phyloP scores from a whole-genome alignment of 2,329 filamentous ascomycete genomes.

The Chaetothyriales sp. region DNA sequence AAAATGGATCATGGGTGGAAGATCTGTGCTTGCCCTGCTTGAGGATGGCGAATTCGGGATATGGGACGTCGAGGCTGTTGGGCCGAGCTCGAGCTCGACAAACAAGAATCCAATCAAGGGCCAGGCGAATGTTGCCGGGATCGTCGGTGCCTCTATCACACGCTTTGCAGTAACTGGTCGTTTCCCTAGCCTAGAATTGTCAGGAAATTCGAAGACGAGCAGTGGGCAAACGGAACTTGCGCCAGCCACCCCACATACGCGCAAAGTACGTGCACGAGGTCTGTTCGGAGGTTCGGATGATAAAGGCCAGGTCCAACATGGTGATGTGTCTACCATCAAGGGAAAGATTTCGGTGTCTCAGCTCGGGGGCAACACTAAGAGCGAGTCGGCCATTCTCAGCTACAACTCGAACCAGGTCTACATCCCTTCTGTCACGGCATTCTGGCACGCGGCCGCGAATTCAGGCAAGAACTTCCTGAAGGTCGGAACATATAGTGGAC shows the following conservation, averaged over 20 bases:
- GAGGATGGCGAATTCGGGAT: slow-evolving; percentile 35
- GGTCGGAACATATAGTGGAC: slow-evolving; percentile 26
- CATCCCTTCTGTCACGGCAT: slow-evolving; percentile 29
- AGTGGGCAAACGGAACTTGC: slow-evolving; percentile 20
- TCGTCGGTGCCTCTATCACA: slow-evolving; percentile 27
- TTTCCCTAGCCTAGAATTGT: slow-evolving; percentile 16
- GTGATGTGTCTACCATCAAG: slow-evolving; percentile 23
- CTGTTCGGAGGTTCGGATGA: slow-evolving; percentile 25
- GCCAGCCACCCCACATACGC: slow-evolving; percentile 34
- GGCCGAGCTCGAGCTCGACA: slow-evolving; percentile 21
- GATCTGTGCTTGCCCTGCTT: slow-evolving; percentile 30
- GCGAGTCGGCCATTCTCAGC: slow-evolving; percentile 31
- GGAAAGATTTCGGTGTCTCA: slow-evolving; percentile 13
- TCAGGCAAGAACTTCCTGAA: slow-evolving; percentile 25
- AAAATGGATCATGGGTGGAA: slow-evolving; percentile 31
- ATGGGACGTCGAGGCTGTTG: slow-evolving; percentile 34
- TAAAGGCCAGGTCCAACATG: slow-evolving; percentile 22
- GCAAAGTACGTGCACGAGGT: slow-evolving; percentile 29
- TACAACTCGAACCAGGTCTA: slow-evolving; percentile 27
- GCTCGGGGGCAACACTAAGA: slow-evolving; percentile 18
- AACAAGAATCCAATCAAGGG: slow-evolving; percentile 26
- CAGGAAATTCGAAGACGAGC: slow-evolving; percentile 1
- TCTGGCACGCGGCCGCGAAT: slow-evolving; percentile 28
- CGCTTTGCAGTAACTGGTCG: slow-evolving; percentile 29
- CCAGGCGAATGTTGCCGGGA: slow-evolving; percentile 25